Base-by-base conservation (phyloP, 2,329 filamentous ascomycete species). In the Hypoxylon rubiginosum region DNA sequence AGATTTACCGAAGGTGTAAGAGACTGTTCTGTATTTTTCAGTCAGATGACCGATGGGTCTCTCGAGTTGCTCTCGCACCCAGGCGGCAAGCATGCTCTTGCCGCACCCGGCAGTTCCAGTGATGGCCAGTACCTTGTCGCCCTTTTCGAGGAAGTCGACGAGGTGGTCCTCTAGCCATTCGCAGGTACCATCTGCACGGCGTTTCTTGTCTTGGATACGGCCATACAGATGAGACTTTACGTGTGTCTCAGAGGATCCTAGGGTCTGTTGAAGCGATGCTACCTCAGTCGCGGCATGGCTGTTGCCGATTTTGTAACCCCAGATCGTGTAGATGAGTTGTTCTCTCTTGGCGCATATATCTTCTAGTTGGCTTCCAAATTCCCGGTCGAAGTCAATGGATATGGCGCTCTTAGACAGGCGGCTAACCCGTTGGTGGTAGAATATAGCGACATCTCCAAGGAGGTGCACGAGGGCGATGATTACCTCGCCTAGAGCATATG, bases 41-140 rank as follows among this genome's bases (percentile, higher is more conserved):
- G 58, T 41, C 10, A 68, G 71, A 65, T 77, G 73, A 51, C 79
- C 72, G 2, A 81, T 68, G 1, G 80, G 79, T 7, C 78, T 75
- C 17, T 80, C 76, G 13, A 82, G 75, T 10, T 79, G 73, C 58
- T 82, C 79, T 32, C 79, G 74, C 36, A 81, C 77, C 80, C 80
- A 82, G 11, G 76, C 75, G 2, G 79, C 76, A n/a, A 81, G 75
- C 13, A 79, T 73, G 36, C 76, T 79, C 73, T 81, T 81, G 4
- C 79, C 79, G 3, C 74, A 73, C 0, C 79, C 79, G 1, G 74
- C 66, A 9, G 69, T 72, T 0, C 79, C 79, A 4, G 76, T 79
- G 30, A 82, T 70, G 9, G 74, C 77, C 15, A 82, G 67, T 0
- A 79, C 63, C 49, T 78, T 77, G 3, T 80, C 76, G 0, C 72